Base-by-base conservation (phyloP, 164 flowering plant genomes). In the Vitis rotundifolia region DNA sequence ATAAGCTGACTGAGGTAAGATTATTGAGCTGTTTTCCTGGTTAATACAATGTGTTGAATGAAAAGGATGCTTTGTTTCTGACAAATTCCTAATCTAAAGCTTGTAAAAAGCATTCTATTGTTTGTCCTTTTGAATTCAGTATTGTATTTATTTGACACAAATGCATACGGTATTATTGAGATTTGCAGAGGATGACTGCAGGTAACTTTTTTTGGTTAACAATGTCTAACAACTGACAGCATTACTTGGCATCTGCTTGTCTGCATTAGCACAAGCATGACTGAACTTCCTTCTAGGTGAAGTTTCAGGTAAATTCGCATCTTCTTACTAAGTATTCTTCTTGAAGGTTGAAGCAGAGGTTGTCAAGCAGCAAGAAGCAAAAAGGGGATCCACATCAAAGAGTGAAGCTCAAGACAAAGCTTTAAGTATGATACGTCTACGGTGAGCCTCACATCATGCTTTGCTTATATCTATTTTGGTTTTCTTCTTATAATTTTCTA, bases 371-470 rank as follows among this genome's bases (percentile, higher is more conserved):
- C 91, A 66, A 68, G 94, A 90, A 68, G 76, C 83, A 14, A 90
- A 83, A 80, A 82, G 85, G 74, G 96, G 98, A 48, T 80, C 83
- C 14, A 61, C 87, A 54, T 81, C 94, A 50, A 95, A 92, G 77
- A 84, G 85, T 82, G 92, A 95, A 82, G 97, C 90, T 66, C 98
- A 95, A 74, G 99, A 95, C 75, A 91, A 84, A 68, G 92, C 85
- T 64, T 75, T 95, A 77, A 83, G 85, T 70, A 78, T 92, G 29
- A 72, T 95, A 72, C 85, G 96, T 51, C 79, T 92, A 48, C 93
- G 93, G 99, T 94, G 64, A 74, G 92, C 70, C 59, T 19, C 22
- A 37, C 63, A 50, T 64, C 10, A 11, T 19, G 5, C 48, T 57
- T 64, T 7, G 37, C 65, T 63, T 55, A 15, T 63, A 59, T 71